Conservation (phyloP, 176 grass and related monocot species). For the Ananas comosus region DNA sequence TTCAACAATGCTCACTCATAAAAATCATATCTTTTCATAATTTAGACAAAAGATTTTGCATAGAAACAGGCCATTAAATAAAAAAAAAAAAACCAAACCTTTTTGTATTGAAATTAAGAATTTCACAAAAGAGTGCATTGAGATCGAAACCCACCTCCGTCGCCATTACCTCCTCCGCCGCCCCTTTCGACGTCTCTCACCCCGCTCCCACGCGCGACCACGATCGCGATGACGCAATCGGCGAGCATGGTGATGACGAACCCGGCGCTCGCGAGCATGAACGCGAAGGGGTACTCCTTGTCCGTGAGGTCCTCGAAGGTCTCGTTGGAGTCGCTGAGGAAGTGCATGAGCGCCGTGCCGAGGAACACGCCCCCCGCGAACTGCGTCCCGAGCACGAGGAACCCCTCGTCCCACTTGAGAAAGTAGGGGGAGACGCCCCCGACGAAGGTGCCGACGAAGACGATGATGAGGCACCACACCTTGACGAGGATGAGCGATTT, state of each 20-base stretch:
- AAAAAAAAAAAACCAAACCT: no score
- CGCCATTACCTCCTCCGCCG: not conserved
- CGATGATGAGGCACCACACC: constrained; percentile 60
- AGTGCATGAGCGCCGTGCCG: constrained; percentile 86
- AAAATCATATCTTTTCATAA: no score
- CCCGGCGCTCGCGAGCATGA: constrained; percentile 67
- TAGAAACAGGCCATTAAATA: no score
- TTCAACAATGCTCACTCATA: no score
- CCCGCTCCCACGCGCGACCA: constrained; percentile 32
- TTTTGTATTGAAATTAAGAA: no score
- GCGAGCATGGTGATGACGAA: constrained; percentile 68
- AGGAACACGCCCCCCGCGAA: constrained; percentile 89
- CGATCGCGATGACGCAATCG: constrained; percentile 47
- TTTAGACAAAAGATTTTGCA: no score
- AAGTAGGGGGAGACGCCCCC: constrained; percentile 85
- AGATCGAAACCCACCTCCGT: constrained; percentile 12
- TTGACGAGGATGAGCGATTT: constrained; percentile 57
- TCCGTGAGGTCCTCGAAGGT: constrained; percentile 59
- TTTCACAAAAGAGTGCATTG: no score
- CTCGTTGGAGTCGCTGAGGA: constrained; percentile 78
- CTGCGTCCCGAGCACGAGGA: constrained; percentile 75
- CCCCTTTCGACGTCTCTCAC: not conserved
- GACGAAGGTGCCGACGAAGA: constrained; percentile 57
- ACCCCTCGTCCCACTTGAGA: constrained; percentile 80
- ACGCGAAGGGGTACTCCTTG: constrained; percentile 58